A percentile compares a stretch with the other conserved stretches of the same genome.
These are phyloP conservation scores for Prunus mongolica DNA, from an alignment of 306 rosid species.

Conservation along the genomic window DNA sequence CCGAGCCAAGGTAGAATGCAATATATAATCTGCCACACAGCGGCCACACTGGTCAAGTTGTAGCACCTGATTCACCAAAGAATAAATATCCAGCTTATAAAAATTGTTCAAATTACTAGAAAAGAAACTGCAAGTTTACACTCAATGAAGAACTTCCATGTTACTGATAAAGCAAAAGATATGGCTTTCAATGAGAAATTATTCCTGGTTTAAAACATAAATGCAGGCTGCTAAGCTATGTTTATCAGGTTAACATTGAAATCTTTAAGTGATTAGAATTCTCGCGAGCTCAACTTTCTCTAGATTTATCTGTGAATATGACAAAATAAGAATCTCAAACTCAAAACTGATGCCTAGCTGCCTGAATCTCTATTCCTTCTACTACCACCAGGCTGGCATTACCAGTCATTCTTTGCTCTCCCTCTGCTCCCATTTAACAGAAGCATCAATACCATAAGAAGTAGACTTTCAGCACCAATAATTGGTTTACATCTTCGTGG, in stretches of 20 bases:
- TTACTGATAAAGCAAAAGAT: not conserved
- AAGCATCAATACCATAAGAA: not conserved
- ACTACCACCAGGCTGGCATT: too few relatives aligned
- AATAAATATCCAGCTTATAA: slow-evolving; percentile 8
- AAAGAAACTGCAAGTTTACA: slow-evolving; percentile 6
- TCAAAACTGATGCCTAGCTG: too few relatives aligned
- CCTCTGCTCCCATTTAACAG: not conserved
- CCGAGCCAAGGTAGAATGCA: slow-evolving; percentile 41
- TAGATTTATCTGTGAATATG: not conserved
- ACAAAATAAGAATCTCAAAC: not conserved
- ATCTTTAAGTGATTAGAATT: not conserved
- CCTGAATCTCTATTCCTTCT: too few relatives aligned
- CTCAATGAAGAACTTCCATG: not conserved
- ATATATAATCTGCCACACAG: slow-evolving; percentile 52
- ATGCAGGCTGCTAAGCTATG: not conserved
- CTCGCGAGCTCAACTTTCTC: not conserved
- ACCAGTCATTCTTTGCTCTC: not conserved
- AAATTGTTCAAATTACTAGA: not conserved
- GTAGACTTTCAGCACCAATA: not conserved
- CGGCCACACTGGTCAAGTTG: slow-evolving; percentile 88
- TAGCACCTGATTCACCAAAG: slow-evolving; percentile 55
- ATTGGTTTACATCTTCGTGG: not conserved
- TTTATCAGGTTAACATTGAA: not conserved
- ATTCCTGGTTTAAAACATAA: not conserved
- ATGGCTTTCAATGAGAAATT: not conserved